Conservation (phyloP, 208 protist genomes). For the Trichomonas gallinae region DNA sequence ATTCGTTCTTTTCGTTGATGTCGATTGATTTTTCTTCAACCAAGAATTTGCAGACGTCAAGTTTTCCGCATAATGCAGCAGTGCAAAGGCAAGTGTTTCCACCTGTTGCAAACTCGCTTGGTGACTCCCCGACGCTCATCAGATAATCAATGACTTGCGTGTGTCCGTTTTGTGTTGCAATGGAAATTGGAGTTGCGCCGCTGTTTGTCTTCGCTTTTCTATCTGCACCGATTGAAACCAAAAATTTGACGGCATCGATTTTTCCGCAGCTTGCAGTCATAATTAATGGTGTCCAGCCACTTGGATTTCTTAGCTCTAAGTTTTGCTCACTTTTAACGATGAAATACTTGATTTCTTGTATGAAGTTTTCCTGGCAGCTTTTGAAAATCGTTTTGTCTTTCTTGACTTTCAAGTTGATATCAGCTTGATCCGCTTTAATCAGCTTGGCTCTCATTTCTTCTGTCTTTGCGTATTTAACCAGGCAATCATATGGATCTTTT, state of each 20-base stretch:
- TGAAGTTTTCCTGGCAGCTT: not conserved
- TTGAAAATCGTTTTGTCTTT: not conserved
- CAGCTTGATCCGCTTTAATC: not conserved
- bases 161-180: not conserved
- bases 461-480: not conserved
- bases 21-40: not conserved
- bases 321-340: not conserved
- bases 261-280: not conserved
- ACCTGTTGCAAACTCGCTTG: not conserved
- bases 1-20: not conserved
- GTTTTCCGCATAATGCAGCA: not conserved
- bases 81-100: not conserved
- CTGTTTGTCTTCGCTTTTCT: not conserved
- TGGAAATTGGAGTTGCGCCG: not conserved
- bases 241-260: not conserved
- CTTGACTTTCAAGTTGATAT: not conserved
- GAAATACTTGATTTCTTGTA: not conserved
- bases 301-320: not conserved
- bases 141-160: not conserved
- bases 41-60: not conserved
- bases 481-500: not conserved
- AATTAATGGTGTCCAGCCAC: not conserved
- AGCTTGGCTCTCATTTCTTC: not conserved
- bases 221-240: not conserved
- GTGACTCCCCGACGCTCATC: not conserved